Percentiles rank a stretch among this genome's conserved stretches.
phyloP scores from a whole-genome alignment of 2,329 filamentous ascomycete genomes.

The Chrysosporium queenslandicum region DNA sequence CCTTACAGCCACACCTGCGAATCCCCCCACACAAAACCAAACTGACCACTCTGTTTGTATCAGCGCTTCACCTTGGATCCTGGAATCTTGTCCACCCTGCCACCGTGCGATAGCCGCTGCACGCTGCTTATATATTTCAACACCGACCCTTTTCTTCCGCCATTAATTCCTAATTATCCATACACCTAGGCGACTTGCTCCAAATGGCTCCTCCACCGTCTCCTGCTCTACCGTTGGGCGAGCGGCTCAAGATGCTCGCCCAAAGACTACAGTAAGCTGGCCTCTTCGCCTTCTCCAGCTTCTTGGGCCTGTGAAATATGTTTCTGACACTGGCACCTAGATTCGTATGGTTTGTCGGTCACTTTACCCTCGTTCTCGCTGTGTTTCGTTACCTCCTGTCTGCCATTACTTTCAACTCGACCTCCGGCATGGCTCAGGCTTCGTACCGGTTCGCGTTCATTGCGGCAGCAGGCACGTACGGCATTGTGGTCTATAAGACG shows the following conservation, averaged over 20 bases:
- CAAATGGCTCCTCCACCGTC: conserved; percentile 65
- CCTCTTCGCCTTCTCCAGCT: conserved; percentile 14
- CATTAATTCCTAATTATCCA: background rate
- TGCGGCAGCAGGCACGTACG: conserved; percentile 82
- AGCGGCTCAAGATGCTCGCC: conserved; percentile 67
- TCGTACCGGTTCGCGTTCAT: conserved; percentile 86
- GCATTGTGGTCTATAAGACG: conserved; percentile 97
- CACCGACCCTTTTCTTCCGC: background rate
- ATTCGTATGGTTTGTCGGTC: conserved; percentile 70
- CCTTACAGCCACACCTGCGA: background rate
- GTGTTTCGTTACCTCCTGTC: conserved; percentile 76
- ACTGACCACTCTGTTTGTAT: conserved; percentile 9
- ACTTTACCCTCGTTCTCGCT: conserved; percentile 73
- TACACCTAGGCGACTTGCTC: background rate
- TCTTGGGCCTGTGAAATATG: background rate
- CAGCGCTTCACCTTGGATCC: background rate
- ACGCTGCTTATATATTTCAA: background rate
- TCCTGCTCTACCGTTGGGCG: conserved; percentile 56
- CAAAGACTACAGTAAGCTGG: conserved; percentile 82
- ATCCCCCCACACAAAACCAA: background rate
- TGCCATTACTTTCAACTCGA: conserved; percentile 81
- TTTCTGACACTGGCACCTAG: conserved; percentile 19
- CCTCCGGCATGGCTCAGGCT: conserved; percentile 63
- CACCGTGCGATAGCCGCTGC: background rate
- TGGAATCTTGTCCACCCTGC: background rate